Base-by-base conservation (phyloP, 495 filamentous ascomycete genomes). In the Penicillium goetzii region DNA sequence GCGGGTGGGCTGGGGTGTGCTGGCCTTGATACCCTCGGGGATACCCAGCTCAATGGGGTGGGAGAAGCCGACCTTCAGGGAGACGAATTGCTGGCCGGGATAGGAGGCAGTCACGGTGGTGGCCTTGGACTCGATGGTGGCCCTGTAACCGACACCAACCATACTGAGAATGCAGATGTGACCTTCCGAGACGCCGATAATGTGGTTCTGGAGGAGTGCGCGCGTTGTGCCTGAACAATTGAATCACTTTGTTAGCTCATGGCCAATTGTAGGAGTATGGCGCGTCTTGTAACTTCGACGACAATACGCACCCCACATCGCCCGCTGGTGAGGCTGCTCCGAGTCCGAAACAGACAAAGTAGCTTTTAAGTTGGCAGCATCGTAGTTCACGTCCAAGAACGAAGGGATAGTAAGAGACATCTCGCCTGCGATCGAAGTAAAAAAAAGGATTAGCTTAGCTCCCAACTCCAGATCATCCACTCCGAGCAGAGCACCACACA, bases 71-170 rank as follows among this genome's bases (percentile, higher is more conserved):
- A 97, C 90, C 84, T 97, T 98, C 50, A 99, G 81, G 47, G 86
- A 90, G 56, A 99, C 89, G 72, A 95, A 93, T 68, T 90, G 85
- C 76, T 97, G 92, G 36, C 90, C 92, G 2, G 86, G 86, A 75
- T 89, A 97, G 70, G 86, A 81, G 33, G 87, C 72, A 51, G 81
- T 70, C 59, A 86, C 83, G 30, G 84, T 89, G n/a, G 88, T 87
- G 19, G 92, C 92, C 61, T 85, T 84, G 1, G 79, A 60, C 69
- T 97, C 95, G 64, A 98, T 81, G 7, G 86, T 90, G 2, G 95
- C 95, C 72, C 92, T 84, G 84, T 97, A 99, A 66, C 95, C 95
- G 55, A 99, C 96, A 72, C 95, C 95, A n/a, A 97, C 92, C 41
- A 99, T 81, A 63, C 95, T 89, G 36, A 99, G 80, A 65, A 99